Evolutionary conservation across 345 rosid genomes (phyloP).

Genomic region (Tarenaya hassleriana): DNA sequence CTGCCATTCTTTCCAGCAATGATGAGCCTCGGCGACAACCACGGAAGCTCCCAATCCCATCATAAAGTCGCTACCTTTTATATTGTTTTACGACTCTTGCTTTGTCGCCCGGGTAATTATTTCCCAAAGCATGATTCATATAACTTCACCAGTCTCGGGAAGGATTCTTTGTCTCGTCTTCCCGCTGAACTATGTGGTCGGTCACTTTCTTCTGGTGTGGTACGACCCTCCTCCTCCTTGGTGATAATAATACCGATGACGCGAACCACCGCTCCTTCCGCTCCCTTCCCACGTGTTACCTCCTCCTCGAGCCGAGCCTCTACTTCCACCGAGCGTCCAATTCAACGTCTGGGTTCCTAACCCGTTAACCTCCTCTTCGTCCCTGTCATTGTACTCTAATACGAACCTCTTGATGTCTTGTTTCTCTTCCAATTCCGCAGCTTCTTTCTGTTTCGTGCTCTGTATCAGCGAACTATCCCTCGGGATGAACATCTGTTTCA

Average conservation of each 20-base stretch:
- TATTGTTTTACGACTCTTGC: no score
- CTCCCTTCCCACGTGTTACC: constrained; percentile 51
- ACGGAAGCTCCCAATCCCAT: no score
- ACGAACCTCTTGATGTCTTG: constrained; percentile 96
- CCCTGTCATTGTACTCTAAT: constrained; percentile 90
- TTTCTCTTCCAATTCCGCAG: constrained; percentile 94
- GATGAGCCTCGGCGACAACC: no score
- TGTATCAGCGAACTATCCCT: constrained; percentile 76
- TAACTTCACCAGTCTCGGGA: no score
- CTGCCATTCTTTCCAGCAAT: no score
- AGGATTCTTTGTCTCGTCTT: no score
- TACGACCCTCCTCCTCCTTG: constrained; percentile 68
- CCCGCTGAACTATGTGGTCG: no score
- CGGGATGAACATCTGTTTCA: constrained; percentile 87
- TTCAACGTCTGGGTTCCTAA: constrained; percentile 60
- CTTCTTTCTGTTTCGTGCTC: constrained; percentile 98
- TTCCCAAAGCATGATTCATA: no score
- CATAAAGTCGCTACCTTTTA: no score
- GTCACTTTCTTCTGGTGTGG: constrained; percentile 63
- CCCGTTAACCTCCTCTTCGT: constrained; percentile 85
- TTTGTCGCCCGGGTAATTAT: no score
- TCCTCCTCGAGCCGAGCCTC: constrained; percentile 40
- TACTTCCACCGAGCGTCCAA: constrained; percentile 63
- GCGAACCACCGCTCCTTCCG: constrained; percentile 56
- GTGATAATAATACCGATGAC: constrained; percentile 57